phyloP scores from a whole-genome alignment of 2,329 filamentous ascomycete species.

The Cladorrhinum sp. region DNA sequence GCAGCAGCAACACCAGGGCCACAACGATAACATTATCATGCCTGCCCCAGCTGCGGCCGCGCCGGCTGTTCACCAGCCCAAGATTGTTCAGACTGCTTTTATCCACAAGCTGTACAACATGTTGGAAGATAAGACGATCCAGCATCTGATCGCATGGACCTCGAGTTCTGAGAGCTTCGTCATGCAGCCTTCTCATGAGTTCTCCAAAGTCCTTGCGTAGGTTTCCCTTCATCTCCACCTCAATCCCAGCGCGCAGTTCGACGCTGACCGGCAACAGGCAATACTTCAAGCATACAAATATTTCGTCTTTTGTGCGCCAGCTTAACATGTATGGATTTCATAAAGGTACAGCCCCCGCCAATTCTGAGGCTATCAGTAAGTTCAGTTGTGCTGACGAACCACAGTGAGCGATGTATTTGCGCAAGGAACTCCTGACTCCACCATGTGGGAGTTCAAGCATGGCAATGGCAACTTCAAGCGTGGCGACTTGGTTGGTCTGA shows the following conservation, averaged over 20 bases:
- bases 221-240: slow-evolving; percentile 38
- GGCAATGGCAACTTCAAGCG: slow-evolving; percentile 96
- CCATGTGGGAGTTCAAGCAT: slow-evolving; percentile 98
- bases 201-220: slow-evolving; percentile 96
- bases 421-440: slow-evolving; percentile 87
- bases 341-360: slow-evolving; percentile 63
- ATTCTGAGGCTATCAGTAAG: neutral
- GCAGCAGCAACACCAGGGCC: slow-evolving; percentile 39
- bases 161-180: slow-evolving; percentile 93
- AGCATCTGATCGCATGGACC: slow-evolving; percentile 96
- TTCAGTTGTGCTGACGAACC: slow-evolving; percentile 26
- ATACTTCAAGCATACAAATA: slow-evolving; percentile 99
- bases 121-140: slow-evolving; percentile 90
- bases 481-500: slow-evolving; percentile 82
- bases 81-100: slow-evolving; percentile 97
- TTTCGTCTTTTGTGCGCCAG: slow-evolving; percentile 96
- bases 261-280: slow-evolving; percentile 63
- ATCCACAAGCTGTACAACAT: slow-evolving; percentile 95
- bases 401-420: slow-evolving; percentile 99
- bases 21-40: slow-evolving; percentile 42
- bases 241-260: slow-evolving; percentile 26
- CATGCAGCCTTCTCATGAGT: slow-evolving; percentile 96
- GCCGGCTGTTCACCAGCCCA: slow-evolving; percentile 83
- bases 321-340: slow-evolving; percentile 99
- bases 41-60: slow-evolving; percentile 57